Evolutionary conservation across 805 yeast genomes (phyloP).

Genomic region (Wickerhamiella domercqiae): DNA sequence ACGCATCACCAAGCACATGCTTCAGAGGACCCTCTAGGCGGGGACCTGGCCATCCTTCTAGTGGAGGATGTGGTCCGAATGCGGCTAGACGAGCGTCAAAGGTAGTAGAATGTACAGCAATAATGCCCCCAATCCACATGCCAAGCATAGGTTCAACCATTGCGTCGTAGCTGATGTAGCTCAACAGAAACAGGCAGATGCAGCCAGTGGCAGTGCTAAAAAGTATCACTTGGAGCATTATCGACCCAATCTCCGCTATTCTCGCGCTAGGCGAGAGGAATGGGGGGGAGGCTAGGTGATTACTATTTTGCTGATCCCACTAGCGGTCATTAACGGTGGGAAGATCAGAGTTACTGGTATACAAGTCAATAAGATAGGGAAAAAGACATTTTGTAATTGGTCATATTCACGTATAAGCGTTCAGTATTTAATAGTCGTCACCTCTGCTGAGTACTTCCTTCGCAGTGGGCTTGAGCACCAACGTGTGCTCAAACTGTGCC

Average conservation of each 20-base stretch:
- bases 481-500: slow-evolving; percentile 93
- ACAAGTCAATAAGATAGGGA: too few species aligned
- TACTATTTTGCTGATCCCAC: too few species aligned
- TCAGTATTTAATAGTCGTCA: slow-evolving; percentile 61
- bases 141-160: neutral
- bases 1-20: neutral
- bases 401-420: too few species aligned
- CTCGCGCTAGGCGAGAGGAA: too few species aligned
- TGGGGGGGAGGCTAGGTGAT: too few species aligned
- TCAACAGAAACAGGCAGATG: neutral
- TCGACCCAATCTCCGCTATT: too few species aligned
- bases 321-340: too few species aligned
- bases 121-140: neutral
- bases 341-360: too few species aligned
- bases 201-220: neutral
- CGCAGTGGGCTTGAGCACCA: slow-evolving; percentile 72
- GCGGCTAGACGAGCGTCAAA: neutral
- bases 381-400: too few species aligned
- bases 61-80: neutral
- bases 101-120: neutral
- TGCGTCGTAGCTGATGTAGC: neutral
- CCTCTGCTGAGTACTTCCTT: slow-evolving; percentile 94
- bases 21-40: neutral
- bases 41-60: neutral
- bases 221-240: neutral